A percentile compares a stretch with the other conserved stretches of the same genome.
Conservation (phyloP, 1,139 yeast species). For the Zygosaccharomyces pseudobailii region DNA sequence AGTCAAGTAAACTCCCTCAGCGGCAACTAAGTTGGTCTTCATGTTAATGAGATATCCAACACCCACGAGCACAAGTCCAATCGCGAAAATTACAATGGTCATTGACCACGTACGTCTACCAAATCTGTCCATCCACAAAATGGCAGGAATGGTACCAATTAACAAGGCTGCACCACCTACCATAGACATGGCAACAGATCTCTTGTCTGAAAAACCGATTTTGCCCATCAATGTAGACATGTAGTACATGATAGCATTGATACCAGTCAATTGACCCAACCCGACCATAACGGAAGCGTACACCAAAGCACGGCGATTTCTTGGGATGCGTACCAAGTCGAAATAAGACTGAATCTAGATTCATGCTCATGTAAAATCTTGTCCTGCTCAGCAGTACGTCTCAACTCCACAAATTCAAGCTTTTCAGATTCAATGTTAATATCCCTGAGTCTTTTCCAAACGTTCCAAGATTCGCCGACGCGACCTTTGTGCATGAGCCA, state of each 20-base stretch:
- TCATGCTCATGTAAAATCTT: conserved; percentile 31
- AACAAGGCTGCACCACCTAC: conserved; percentile 61
- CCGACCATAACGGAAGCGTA: conserved; percentile 53
- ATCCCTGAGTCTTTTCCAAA: conserved; percentile 54
- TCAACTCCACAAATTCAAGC: conserved; percentile 10
- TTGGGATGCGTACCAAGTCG: conserved; percentile 49
- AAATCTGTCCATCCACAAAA: conserved; percentile 53
- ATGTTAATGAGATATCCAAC: conserved; percentile 44
- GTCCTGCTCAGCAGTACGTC: conserved; percentile 11
- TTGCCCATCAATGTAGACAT: conserved; percentile 48
- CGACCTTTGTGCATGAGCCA: conserved; percentile 48
- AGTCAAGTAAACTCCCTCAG: conserved; percentile 52
- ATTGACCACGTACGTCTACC: conserved; percentile 43
- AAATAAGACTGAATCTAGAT: conserved; percentile 37
- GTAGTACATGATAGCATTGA: conserved; percentile 53
- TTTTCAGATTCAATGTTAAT: conserved; percentile 33
- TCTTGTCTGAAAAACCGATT: conserved; percentile 43
- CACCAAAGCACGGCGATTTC: conserved; percentile 54
- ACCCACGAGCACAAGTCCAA: conserved; percentile 55
- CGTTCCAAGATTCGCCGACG: conserved; percentile 47
- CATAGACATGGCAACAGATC: conserved; percentile 50
- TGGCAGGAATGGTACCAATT: conserved; percentile 59
- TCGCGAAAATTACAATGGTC: conserved; percentile 46
- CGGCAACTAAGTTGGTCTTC: conserved; percentile 41
- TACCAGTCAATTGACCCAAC: conserved; percentile 54